Base-by-base conservation (phyloP, 2,329 filamentous ascomycete genomes). In the Cladorrhinum sp. region DNA sequence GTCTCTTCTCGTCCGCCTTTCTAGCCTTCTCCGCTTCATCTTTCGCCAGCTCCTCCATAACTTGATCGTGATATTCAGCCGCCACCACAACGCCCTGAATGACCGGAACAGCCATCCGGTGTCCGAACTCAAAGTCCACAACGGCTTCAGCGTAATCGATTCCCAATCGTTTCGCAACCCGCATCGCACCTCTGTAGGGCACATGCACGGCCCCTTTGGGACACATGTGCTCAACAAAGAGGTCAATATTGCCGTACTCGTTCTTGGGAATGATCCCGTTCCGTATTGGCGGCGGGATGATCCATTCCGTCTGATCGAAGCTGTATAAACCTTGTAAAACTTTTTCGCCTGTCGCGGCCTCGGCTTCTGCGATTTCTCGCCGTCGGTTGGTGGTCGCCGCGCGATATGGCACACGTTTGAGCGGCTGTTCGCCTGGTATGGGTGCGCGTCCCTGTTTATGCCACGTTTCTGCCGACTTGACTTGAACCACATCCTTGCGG, bases 101-200 rank as follows among this genome's bases (percentile, higher is more conserved):
- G 0, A 97, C 86, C 0, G 95, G 95, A 0, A 98, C 92, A 4
- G 95, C 95, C 82, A 95, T 93, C 62, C 95, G 89, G 68, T 95
- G 89, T 0, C 93, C 93, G 72, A 98, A 99, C 71, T 99, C 95
- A 72, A 99, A 99, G 1, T 92, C 95, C 0, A 93, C 93, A 2
- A 96, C 95, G 1, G 95, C 95, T 74, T 98, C 95, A 0, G 95
- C 95, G 68, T 88, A 96, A 70, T 97, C 92, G 38, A 98, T 89
- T 3, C 86, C 85, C 0, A 99, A 79, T 63, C 90, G 87, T 71
- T 91, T 92, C 73, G 93, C 97, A 1, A 97, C 84, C 52, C 88
- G 87, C 29, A 88, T 86, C 0, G 88, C 89, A 0, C 91, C 91
- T 50, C 88, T 85, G 57, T 88, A 87, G 0, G 92, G 92, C 1